These are phyloP conservation scores for Carex cristatella DNA, from an alignment of 176 grass and related monocot genomes.

Conservation along the genomic window DNA sequence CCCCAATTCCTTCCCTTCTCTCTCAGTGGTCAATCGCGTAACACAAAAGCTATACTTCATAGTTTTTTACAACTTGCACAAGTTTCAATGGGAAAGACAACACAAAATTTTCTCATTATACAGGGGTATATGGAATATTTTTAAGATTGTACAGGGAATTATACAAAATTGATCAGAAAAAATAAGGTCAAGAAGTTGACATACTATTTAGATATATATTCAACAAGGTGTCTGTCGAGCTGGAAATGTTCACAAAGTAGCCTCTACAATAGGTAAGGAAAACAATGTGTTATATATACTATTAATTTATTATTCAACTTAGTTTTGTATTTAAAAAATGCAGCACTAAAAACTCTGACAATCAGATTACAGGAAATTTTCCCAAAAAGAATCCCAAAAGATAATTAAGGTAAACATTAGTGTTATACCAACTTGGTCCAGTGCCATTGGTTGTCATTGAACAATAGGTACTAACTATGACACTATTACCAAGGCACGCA, in stretches of 20 bases:
- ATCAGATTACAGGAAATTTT: neutral
- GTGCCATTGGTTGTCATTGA: neutral
- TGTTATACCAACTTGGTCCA: neutral
- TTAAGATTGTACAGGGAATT: neutral
- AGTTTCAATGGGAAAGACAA: neutral
- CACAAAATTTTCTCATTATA: neutral
- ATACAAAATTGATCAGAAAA: slow-evolving; percentile 35
- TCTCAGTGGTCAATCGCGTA: neutral
- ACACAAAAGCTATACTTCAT: neutral
- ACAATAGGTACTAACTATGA: neutral
- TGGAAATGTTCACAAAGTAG: slow-evolving; percentile 90
- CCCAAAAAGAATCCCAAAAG: neutral
- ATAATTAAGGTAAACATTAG: neutral
- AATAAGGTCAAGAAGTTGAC: slow-evolving; percentile 23
- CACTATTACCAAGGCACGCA: neutral
- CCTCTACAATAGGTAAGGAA: slow-evolving; percentile 61
- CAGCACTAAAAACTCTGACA: neutral
- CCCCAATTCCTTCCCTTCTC: neutral
- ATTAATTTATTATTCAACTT: neutral
- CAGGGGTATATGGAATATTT: neutral
- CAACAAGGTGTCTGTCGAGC: slow-evolving; percentile 81
- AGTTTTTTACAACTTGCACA: neutral
- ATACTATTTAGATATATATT: slow-evolving; percentile 64
- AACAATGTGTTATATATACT: neutral
- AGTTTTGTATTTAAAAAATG: neutral